phyloP scores from a whole-genome alignment of 2,329 filamentous ascomycete genomes.

The Cadophora luteo-olivacea region DNA sequence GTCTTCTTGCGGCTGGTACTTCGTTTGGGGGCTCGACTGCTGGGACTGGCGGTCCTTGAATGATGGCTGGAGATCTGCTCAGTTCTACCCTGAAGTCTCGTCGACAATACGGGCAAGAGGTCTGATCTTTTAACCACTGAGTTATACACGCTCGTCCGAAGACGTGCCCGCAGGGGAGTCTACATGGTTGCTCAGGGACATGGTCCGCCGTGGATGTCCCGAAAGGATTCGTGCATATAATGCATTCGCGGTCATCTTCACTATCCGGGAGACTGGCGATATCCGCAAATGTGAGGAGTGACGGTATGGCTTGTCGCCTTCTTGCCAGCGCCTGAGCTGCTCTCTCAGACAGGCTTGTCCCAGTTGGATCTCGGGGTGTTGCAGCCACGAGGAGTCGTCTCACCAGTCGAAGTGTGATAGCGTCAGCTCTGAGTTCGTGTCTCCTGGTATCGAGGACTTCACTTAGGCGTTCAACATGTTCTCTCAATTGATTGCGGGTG shows the following conservation, averaged over 20 bases:
- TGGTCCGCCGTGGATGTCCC: not conserved
- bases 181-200: not conserved
- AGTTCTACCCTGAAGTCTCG: not conserved
- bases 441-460: not conserved
- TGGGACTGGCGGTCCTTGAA: not conserved
- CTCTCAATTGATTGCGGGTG: not conserved
- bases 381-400: not conserved
- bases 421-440: not conserved
- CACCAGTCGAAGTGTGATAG: not conserved
- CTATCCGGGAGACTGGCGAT: not conserved
- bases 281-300: not conserved
- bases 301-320: not conserved
- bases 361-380: not conserved
- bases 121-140: not conserved
- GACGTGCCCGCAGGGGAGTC: conserved; percentile 8
- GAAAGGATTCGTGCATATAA: not conserved
- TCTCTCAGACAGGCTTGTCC: not conserved
- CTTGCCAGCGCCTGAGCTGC: not conserved
- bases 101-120: not conserved
- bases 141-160: conserved; percentile 4
- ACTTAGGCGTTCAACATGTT: not conserved
- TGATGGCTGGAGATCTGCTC: not conserved
- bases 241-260: not conserved
- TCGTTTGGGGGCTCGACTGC: not conserved
- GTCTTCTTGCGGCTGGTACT: not conserved